Base-by-base conservation (phyloP, 148 eudicot species). In the Persicaria tinctoria region DNA sequence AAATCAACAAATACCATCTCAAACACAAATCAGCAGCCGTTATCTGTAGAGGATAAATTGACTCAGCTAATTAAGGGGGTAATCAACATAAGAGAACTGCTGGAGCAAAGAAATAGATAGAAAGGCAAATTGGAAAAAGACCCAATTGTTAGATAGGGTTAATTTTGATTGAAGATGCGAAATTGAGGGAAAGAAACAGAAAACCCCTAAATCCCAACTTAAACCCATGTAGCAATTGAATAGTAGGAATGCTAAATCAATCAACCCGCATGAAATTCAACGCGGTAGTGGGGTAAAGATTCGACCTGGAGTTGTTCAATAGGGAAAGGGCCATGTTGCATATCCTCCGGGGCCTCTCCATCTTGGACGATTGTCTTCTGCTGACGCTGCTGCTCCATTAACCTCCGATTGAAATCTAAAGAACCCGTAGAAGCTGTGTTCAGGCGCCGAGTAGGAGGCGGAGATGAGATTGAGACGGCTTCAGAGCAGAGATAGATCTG, bases 311-410 rank as follows among this genome's bases (percentile, higher is more conserved):
- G 96, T 27, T 89, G 90, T 76, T 93, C 98, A 46, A 93, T 76
- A 4, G 96, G 98, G 70, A 85, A 89, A 76, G 98, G 98, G 51
- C 98, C 98, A 72, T 87, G 91, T 73, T 87, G 91, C 17, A 89
- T 73, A 16, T 93, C 97, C 60, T 87, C 96, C 2, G 23, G 17
- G 51, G 85, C 90, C 16, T 84, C 89, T 7, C 78, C 44, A 72
- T 86, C 88, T 79, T 88, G 89, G 10, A 75, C 82, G 50, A 75
- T 74, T 44, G 64, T 50, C 70, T 78, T 85, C 80, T 87, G 83
- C 45, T 81, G 82, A 63, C 87, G 79, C 69, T 83, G 90, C 72
- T 89, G 88, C 69, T 87, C 88, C 86, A 85, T 84, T 32, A 14
- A 69, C 75, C 77, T 44, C 76, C 6, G 76, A 44, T 44, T 4